These are phyloP conservation scores for Serendipita vermifera DNA, from an alignment of 768 basidiomycete species.

Conservation along the genomic window DNA sequence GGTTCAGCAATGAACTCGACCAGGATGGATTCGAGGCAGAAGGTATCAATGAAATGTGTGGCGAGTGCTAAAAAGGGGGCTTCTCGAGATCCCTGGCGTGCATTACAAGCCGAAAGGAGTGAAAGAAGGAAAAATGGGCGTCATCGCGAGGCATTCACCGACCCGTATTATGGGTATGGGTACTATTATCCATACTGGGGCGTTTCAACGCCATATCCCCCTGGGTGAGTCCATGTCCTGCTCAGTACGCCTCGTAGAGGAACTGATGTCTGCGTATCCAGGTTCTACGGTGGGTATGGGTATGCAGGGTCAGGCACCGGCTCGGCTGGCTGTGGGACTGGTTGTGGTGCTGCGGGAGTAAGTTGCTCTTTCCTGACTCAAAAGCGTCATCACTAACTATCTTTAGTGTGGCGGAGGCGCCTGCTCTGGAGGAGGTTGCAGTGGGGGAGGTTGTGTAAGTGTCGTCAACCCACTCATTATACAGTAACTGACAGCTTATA, in stretches of 20 bases:
- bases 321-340: neutral
- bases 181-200: neutral
- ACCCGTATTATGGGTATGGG: constrained; percentile 1
- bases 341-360: neutral
- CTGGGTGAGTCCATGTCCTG: neutral
- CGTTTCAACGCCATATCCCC: neutral
- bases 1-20: neutral
- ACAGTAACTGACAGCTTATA: too few species aligned
- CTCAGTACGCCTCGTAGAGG: neutral
- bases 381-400: too few species aligned
- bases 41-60: neutral
- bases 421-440: too few species aligned
- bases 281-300: neutral
- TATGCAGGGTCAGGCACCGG: neutral
- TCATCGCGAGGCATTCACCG: neutral
- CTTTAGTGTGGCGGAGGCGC: neutral
- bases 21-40: neutral
- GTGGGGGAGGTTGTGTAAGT: too few species aligned
- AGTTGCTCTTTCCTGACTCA: too few species aligned
- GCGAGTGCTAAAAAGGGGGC: neutral
- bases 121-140: neutral
- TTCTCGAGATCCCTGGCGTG: neutral
- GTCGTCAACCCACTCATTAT: too few species aligned
- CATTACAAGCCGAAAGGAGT: neutral
- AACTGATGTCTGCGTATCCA: neutral